Conservation (phyloP, 2,329 filamentous ascomycete genomes). For the Eutypella sp. region DNA sequence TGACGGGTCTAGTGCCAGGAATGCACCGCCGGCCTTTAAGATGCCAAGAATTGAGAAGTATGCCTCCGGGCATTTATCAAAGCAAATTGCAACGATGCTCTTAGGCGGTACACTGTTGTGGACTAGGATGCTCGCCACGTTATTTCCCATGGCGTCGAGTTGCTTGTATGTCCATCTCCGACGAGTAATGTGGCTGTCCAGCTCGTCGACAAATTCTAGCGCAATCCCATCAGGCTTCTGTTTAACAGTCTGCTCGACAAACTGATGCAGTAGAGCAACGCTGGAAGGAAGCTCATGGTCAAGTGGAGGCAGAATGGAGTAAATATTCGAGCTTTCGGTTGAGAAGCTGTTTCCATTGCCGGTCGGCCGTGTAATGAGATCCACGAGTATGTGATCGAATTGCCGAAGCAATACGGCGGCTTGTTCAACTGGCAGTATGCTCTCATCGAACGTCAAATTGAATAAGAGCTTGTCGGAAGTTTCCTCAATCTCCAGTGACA, state of each 20-base stretch:
- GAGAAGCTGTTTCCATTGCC: slow-evolving; percentile 35
- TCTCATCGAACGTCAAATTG: slow-evolving; percentile 60
- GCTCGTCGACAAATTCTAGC: slow-evolving; percentile 66
- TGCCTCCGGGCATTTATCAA: slow-evolving; percentile 80
- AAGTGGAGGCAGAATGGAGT: slow-evolving; percentile 63
- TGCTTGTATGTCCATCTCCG: slow-evolving; percentile 69
- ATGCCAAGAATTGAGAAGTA: slow-evolving; percentile 79
- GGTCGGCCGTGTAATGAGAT: slow-evolving; percentile 49
- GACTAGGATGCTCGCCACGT: slow-evolving; percentile 61
- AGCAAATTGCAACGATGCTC: slow-evolving; percentile 68
- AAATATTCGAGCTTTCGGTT: slow-evolving; percentile 32
- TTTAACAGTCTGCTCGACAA: slow-evolving; percentile 63
- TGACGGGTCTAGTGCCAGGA: slow-evolving; percentile 72
- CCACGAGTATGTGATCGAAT: slow-evolving; percentile 61
- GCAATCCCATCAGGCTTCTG: slow-evolving; percentile 57
- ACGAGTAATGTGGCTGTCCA: slow-evolving; percentile 43
- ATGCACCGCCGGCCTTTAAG: slow-evolving; percentile 75
- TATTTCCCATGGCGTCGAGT: slow-evolving; percentile 66
- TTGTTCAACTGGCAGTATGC: slow-evolving; percentile 64
- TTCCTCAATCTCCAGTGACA: slow-evolving; percentile 76
- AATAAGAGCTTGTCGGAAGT: slow-evolving; percentile 46
- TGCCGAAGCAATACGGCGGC: slow-evolving; percentile 63
- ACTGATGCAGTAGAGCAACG: slow-evolving; percentile 65
- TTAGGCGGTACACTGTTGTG: slow-evolving; percentile 46
- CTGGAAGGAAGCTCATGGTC: slow-evolving; percentile 51